phyloP scores from a whole-genome alignment of 2,329 filamentous ascomycete species.

The Penicillium hesseltinei region DNA sequence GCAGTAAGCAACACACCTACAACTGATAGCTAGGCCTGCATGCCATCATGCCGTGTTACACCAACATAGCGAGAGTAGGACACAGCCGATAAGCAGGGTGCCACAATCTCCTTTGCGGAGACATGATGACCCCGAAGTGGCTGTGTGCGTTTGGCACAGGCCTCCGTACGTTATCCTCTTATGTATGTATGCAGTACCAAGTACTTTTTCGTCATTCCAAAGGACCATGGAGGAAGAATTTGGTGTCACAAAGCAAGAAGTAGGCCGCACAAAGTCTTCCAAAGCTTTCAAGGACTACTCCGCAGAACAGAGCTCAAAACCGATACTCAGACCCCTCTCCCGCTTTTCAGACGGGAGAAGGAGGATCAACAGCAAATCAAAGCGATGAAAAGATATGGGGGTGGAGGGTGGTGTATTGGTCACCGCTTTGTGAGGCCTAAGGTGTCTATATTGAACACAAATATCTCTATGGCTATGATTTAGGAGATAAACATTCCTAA shows the following conservation, averaged over 20 bases:
- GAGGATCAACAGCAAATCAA: not conserved
- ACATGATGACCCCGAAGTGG: not conserved
- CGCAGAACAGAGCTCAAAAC: not conserved
- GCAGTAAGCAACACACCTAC: not conserved
- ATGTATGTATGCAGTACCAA: not conserved
- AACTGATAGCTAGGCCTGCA: not conserved
- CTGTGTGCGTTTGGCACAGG: constrained; percentile 3
- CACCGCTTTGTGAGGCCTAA: constrained; percentile 11
- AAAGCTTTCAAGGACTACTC: not conserved
- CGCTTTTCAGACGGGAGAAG: not conserved
- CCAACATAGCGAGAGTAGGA: not conserved
- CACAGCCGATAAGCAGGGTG: not conserved
- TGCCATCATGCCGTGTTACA: not conserved
- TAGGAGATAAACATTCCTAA: not conserved
- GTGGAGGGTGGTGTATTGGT: not conserved
- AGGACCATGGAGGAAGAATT: not conserved
- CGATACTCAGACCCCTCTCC: not conserved
- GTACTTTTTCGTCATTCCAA: not conserved
- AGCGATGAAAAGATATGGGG: not conserved
- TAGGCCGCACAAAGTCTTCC: not conserved
- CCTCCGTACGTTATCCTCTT: not conserved
- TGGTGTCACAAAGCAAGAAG: not conserved
- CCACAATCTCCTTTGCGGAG: not conserved
- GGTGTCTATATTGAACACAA: constrained; percentile 1
- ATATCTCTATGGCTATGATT: not conserved